Evolutionary conservation across 371 early-diverging fungal genomes (phyloP), one percentile per base, ranked within the genome.

Genomic region (Haplosporangium sp.): DNA sequence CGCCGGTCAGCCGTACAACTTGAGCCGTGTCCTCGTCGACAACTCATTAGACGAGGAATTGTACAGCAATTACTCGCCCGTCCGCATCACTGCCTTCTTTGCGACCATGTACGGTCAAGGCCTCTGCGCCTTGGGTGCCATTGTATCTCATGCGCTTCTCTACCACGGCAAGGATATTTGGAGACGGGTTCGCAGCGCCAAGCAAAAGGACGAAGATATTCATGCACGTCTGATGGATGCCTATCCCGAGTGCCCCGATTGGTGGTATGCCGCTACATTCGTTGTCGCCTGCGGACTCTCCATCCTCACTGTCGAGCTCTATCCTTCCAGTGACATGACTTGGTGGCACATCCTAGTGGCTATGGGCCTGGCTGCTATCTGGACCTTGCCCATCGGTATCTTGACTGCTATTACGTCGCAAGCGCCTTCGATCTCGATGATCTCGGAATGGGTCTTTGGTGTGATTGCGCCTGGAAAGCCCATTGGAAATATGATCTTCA

Each of bases 331-430:
- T 73, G 86, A 84, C 14, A 85, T 89, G 71, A 87, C 88, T 4
- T 93, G 91, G 91, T 93, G 90, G 90, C 92, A 87, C 67, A 83
- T 94, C 18, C 46, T 93, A 7, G 61, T 94, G 13, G 93, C 93
- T 41, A 85, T 93, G 40, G 71, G 80, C 29, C 73, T 95, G 6
- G 86, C 91, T 37, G 76, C 85, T 40, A 75, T 88, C 60, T 90
- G 95, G 73, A 84, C 93, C 7, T 73, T 96, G 6, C 95, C 97
- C 1, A 87, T 95, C 50, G 95, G 94, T 81, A 91, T 93, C 56
- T 86, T 93, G 55, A 84, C 86, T 43, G 94, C 94, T 29, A 82
- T 94, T 20, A 91, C 82, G 68, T 91, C 90, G 65, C 88, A 89
- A 55, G 83, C 86, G 43, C 91, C 92, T 21, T 91, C 90, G 23